phyloP scores from a whole-genome alignment of 1,284 basidiomycete genomes.

The Cystobasidium slooffiae region DNA sequence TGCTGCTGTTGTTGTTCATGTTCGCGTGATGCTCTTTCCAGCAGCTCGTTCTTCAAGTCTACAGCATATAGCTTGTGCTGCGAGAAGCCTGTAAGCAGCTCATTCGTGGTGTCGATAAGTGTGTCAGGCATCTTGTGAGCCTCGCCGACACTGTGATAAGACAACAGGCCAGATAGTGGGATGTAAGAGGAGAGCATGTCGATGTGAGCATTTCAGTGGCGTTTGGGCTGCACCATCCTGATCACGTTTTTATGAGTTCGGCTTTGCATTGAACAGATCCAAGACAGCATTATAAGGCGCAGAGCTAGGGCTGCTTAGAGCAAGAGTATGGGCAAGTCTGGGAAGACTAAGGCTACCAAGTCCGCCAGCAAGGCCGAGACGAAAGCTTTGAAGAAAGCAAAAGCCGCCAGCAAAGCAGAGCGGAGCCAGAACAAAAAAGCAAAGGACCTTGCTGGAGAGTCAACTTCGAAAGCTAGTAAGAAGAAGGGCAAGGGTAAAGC shows the following conservation, averaged over 20 bases:
- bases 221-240: background rate
- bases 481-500: slow-evolving; percentile 64
- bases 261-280: background rate
- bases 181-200: too few species aligned
- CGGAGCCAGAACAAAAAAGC: slow-evolving; percentile 69
- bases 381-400: slow-evolving; percentile 52
- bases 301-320: background rate
- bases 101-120: slow-evolving; percentile 10
- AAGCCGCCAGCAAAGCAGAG: slow-evolving; percentile 64
- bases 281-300: background rate
- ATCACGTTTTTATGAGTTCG: slow-evolving; percentile 18
- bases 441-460: slow-evolving; percentile 59
- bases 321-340: slow-evolving; percentile 28
- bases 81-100: slow-evolving; percentile 16
- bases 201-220: background rate
- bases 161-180: too few species aligned
- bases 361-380: slow-evolving; percentile 19
- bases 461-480: slow-evolving; percentile 66
- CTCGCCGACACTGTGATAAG: background rate
- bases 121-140: background rate
- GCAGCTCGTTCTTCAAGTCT: slow-evolving; percentile 37
- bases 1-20: slow-evolving; percentile 14
- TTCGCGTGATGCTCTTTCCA: slow-evolving; percentile 24
- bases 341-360: slow-evolving; percentile 33
- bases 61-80: slow-evolving; percentile 31